These are phyloP conservation scores for Arctostaphylos glauca DNA, from an alignment of 148 eudicot genomes.

Conservation along the genomic window DNA sequence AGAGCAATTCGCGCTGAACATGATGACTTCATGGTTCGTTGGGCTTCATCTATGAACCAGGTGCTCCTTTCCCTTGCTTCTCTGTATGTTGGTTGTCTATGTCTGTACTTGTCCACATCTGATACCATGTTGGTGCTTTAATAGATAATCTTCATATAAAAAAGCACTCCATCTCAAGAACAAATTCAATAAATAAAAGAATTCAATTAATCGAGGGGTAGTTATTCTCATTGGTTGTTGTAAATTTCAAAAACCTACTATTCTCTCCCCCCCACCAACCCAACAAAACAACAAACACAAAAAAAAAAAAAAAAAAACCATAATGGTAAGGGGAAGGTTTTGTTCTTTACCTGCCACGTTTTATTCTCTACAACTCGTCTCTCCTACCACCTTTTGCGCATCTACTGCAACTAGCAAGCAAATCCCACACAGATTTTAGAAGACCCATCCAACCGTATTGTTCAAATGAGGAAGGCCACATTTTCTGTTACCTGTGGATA, in stretches of 20 bases:
- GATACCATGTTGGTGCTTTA: not conserved
- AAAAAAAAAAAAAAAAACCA: too few species aligned
- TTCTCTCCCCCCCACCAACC: too few species aligned
- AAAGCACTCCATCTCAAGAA: not conserved
- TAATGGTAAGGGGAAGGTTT: too few species aligned
- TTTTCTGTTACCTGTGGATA: not conserved
- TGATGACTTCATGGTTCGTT: conserved; percentile 93
- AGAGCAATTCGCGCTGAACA: conserved; percentile 94
- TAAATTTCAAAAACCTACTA: not conserved
- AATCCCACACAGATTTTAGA: not conserved
- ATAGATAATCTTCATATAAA: not conserved
- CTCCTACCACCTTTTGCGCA: not conserved
- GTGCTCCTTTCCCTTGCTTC: conserved; percentile 34
- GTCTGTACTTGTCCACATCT: not conserved
- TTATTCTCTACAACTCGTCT: not conserved
- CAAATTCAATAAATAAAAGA: not conserved
- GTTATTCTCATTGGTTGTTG: not conserved
- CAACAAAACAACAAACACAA: too few species aligned
- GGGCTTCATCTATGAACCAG: conserved; percentile 86
- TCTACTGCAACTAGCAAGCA: not conserved
- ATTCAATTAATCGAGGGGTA: not conserved
- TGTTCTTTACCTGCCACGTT: not conserved
- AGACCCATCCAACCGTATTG: not conserved
- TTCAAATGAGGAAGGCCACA: not conserved
- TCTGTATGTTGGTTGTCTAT: not conserved